Base-by-base conservation (phyloP, 495 filamentous ascomycete species). In the Darksidea phi region DNA sequence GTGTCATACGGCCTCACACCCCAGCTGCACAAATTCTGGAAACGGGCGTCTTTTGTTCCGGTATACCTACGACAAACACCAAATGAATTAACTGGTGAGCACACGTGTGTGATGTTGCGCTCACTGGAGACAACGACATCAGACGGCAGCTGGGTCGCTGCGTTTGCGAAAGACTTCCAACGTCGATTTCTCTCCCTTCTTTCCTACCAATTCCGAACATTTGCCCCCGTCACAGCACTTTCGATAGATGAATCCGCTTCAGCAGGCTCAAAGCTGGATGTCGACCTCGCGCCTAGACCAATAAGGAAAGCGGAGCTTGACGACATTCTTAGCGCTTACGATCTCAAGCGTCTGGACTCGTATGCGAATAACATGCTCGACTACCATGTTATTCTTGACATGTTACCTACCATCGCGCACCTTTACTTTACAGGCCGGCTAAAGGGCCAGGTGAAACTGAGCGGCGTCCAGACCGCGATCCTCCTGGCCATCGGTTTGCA, bases 331-430 rank as follows among this genome's bases (percentile, higher is more conserved):
- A 91, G 90, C 12, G 91, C 95, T 1, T 97, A 91, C 70, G 95
- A 99, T 70, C 82, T 96, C 60, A 96, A 96, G 75, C 86, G 95
- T 28, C 79, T 97, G 26, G 93, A 97, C 69, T 89, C 87, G 59
- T 99, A 97, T 69, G 89, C 94, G 11, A 95, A 94, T 74, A 96
- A 96, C 71, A 87, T 97, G 74, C 81, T 99, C 17, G 95, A 99
- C 70, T 95, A 97, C 76, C 95, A 96, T 72, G 93, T 96, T 65
- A 94, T 99, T 54, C 80, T 97, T 34, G 95, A 99, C 69, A 83
- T 99, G 74, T 78, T 97, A 61, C 95, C 95, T 1, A 79, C 77
- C 6, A 83, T 97, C 50, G 83, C 95, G 6, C 77, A 80, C 7
- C 82, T 91, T 38, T 94, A 91, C 79, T 97, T 99, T 75, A 82